phyloP scores from a whole-genome alignment of 345 rosid genomes.

The Schrenkiella parvula region DNA sequence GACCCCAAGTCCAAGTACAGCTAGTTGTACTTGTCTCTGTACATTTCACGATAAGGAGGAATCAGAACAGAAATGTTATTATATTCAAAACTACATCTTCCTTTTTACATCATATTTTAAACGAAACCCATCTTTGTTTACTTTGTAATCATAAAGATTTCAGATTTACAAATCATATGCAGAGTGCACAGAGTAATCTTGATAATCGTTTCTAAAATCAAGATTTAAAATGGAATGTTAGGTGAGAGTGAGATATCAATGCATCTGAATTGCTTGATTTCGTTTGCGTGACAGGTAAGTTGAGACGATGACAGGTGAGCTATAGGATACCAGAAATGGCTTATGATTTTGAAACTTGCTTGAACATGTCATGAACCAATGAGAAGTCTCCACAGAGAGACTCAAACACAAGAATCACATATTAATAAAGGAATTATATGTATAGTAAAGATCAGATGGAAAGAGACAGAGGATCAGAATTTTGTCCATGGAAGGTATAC shows the following conservation, averaged over 20 bases:
- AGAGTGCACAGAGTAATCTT: background rate
- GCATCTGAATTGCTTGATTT: conserved; percentile 21
- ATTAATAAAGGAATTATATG: conserved; percentile 6
- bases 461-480: conserved; percentile 24
- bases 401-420: conserved; percentile 8
- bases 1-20: conserved; percentile 28
- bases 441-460: conserved; percentile 18
- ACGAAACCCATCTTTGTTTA: background rate
- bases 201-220: background rate
- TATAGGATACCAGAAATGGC: conserved; percentile 15
- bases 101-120: background rate
- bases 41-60: conserved; percentile 19
- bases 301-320: conserved; percentile 25
- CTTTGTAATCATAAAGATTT: background rate
- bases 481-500: conserved; percentile 13
- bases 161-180: background rate
- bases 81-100: background rate
- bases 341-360: conserved; percentile 25
- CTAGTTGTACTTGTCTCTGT: conserved; percentile 32
- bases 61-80: background rate
- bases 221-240: conserved; percentile 9
- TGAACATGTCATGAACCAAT: conserved; percentile 20
- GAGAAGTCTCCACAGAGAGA: conserved; percentile 10
- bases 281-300: conserved; percentile 24
- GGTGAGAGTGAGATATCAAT: conserved; percentile 25